phyloP scores from a whole-genome alignment of 306 rosid species.

The Citrullus colocynthis region DNA sequence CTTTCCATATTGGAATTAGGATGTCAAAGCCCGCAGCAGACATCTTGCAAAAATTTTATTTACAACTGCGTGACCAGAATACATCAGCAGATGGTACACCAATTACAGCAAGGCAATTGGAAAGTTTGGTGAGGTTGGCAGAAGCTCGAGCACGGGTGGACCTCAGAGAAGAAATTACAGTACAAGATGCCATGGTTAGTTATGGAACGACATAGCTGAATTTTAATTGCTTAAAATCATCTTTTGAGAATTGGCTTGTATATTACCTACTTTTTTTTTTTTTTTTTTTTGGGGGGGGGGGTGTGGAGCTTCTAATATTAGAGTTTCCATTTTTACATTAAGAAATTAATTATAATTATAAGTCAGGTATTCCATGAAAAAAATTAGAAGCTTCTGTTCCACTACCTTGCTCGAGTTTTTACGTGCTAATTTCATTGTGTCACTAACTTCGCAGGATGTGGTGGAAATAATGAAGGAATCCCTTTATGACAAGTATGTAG shows the following conservation, averaged over 20 bases:
- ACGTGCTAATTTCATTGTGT: background rate
- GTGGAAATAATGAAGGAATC: conserved; percentile 98
- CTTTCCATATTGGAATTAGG: conserved; percentile 24
- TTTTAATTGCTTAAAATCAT: background rate
- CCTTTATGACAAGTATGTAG: conserved; percentile 77
- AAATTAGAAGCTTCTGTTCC: background rate
- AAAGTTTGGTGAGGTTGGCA: conserved; percentile 90
- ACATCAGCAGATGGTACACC: conserved; percentile 86
- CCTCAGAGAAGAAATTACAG: conserved; percentile 72
- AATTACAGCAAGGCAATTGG: conserved; percentile 90
- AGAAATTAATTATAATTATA: background rate
- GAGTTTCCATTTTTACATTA: background rate
- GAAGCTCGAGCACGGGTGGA: conserved; percentile 91
- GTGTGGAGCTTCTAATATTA: background rate
- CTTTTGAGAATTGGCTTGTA: background rate
- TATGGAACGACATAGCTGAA: conserved; percentile 6
- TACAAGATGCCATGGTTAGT: conserved; percentile 82
- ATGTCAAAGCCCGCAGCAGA: conserved; percentile 85
- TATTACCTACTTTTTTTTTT: background rate
- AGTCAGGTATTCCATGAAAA: background rate
- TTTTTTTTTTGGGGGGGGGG: background rate
- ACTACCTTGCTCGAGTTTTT: background rate
- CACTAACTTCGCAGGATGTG: conserved; percentile 55
- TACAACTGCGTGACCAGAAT: conserved; percentile 61
- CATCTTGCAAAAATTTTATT: conserved; percentile 77